Evolutionary conservation across 106 monocot genomes (phyloP).

Genomic region (Amphibolis antarctica): DNA sequence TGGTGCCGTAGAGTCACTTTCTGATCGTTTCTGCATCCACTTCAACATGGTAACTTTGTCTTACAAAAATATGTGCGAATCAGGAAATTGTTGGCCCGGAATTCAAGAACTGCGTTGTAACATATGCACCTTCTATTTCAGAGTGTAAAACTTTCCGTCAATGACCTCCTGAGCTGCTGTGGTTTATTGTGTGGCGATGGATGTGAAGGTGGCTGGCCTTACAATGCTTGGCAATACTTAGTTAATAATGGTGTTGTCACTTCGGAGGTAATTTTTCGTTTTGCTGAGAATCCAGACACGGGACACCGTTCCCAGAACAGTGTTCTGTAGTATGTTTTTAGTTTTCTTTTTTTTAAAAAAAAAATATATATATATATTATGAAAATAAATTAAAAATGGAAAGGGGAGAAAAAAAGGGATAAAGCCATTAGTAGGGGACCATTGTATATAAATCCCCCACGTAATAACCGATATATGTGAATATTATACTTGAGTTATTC

Average conservation of each 20-base stretch:
- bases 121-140: constrained; percentile 21
- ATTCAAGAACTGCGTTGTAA: background rate
- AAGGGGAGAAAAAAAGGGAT: no score
- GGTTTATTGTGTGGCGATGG: constrained; percentile 95
- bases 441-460: no score
- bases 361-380: no score
- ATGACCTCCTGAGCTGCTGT: constrained; percentile 88
- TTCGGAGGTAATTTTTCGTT: constrained; percentile 45
- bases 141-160: constrained; percentile 79
- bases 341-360: no score
- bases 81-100: no score
- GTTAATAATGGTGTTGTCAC: constrained; percentile 85
- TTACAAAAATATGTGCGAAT: no score
- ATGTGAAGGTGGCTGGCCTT: constrained; percentile 96
- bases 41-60: constrained; percentile 40
- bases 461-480: no score
- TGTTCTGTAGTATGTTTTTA: no score
- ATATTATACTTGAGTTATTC: no score
- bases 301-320: no score
- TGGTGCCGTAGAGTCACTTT: constrained; percentile 79
- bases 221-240: constrained; percentile 82
- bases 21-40: constrained; percentile 90
- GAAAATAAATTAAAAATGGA: no score
- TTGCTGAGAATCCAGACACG: background rate
- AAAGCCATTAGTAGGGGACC: no score